Evolutionary conservation across 495 filamentous ascomycete genomes (phyloP), one percentile per base, ranked within the genome.

Genomic region (Hypoxylon trugodes): DNA sequence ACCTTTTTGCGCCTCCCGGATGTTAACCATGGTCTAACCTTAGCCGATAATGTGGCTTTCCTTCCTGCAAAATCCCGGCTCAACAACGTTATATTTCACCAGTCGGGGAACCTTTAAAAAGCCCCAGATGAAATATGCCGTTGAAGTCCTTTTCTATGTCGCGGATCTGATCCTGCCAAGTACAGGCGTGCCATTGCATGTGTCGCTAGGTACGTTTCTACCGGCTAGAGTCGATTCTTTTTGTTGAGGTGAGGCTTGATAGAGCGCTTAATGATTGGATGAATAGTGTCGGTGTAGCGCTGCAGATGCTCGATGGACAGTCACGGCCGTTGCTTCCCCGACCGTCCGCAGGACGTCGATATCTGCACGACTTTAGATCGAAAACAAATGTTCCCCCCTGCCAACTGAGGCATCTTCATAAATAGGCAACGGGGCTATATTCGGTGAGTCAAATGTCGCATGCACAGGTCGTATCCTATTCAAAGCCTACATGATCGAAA

Each of bases 211-310:
- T 37, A 53, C 15, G 13, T 61, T 41, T 61, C 45, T 46, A 38
- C 37, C 30, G 32, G 40, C 32, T 52, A 51, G 49, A 28, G 55
- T 46, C 43, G 25, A 24, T 51, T 60, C n/a, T n/a, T 56, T 38
- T 52, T 45, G 56, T 57, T 57, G 57, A 61, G 51, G 57, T 58
- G 57, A 66, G 63, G 63, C 63, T 56, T 66, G 22, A 15, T 21
- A 13, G 37, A 36, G 33, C 38, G 32, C 38, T 30, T 24, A 38
- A 47, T 66, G 57, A 66, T 66, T 66, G 63, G 63, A 61, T 30
- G 19, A 37, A 10, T 9, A 53, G 16, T 48, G 52, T 52, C 52
- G 50, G 57, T 66, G 63, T 57, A 52, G 57, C 46, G 57, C 57
- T 66, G 57, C 63, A 57, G 51, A 57, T 47, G 35, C 37, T 52